Percentiles rank a stretch among this genome's conserved stretches.
These are phyloP conservation scores for Aspergillus avenaceus DNA, from an alignment of 495 filamentous ascomycete species.

Conservation along the genomic window DNA sequence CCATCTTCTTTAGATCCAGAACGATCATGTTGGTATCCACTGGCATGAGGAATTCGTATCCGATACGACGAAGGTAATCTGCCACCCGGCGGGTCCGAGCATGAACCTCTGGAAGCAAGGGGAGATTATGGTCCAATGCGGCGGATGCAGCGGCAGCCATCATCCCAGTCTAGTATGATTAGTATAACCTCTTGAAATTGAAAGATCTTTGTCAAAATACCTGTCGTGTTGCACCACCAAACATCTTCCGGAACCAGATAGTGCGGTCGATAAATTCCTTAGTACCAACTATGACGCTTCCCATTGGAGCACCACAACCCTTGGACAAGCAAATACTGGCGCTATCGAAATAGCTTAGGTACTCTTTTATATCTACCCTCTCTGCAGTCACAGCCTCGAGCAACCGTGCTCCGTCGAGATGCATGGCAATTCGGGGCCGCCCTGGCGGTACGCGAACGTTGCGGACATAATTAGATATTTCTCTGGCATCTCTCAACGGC, in stretches of 20 bases:
- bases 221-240: constrained; percentile 71
- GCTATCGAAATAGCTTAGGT: constrained; percentile 61
- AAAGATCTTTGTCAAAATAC: constrained; percentile 14
- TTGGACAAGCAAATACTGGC: constrained; percentile 72
- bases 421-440: constrained; percentile 50
- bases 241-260: constrained; percentile 62
- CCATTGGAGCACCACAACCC: constrained; percentile 72
- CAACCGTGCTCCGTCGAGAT: constrained; percentile 70
- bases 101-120: constrained; percentile 10
- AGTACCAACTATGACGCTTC: constrained; percentile 60
- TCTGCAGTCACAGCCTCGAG: constrained; percentile 59
- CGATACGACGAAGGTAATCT: constrained; percentile 19
- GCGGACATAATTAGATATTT: constrained; percentile 58
- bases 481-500: constrained; percentile 57
- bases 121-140: constrained; percentile 36
- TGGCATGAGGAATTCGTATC: constrained; percentile 54
- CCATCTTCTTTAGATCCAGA: constrained; percentile 56
- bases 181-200: not conserved
- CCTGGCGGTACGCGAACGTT: constrained; percentile 32
- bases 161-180: constrained; percentile 15
- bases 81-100: constrained; percentile 8
- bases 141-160: constrained; percentile 26
- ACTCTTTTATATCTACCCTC: constrained; percentile 54
- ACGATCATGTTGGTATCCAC: constrained; percentile 83
- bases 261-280: constrained; percentile 55